Percentiles rank a stretch among this genome's conserved stretches.
phyloP scores from a whole-genome alignment of 2,329 filamentous ascomycete genomes.

The Orbilia oligospora region DNA sequence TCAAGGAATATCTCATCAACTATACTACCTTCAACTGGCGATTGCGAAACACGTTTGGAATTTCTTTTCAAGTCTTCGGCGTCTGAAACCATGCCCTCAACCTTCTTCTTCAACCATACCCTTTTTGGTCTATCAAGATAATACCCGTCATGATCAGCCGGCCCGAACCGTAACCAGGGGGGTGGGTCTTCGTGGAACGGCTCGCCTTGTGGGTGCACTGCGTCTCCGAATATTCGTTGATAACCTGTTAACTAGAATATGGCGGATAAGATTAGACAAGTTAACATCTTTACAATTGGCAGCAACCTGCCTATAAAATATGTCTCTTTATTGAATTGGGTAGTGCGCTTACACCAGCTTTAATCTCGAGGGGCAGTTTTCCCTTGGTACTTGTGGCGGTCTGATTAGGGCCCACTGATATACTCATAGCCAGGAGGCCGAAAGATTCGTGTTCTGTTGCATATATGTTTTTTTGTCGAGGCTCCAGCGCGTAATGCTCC shows the following conservation, averaged over 20 bases:
- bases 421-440: constrained; percentile 4
- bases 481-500: not conserved
- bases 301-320: too few species aligned
- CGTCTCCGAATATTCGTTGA: not conserved
- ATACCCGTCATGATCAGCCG: not conserved
- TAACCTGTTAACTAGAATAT: not conserved
- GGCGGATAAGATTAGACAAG: not conserved
- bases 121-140: not conserved
- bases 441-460: not conserved
- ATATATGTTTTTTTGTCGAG: not conserved
- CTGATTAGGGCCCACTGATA: not conserved
- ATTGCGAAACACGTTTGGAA: not conserved
- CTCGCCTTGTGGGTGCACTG: not conserved
- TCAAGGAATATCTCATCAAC: not conserved
- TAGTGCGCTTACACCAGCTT: not conserved
- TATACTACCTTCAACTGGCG: not conserved
- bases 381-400: too few species aligned
- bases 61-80: not conserved
- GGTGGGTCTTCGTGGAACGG: not conserved
- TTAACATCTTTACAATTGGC: too few species aligned
- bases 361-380: not conserved
- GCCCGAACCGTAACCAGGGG: not conserved
- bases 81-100: too few species aligned
- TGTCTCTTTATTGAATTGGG: not conserved
- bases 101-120: too few species aligned